phyloP scores from a whole-genome alignment of 1,139 yeast species.

The Saccharomyces uvarum region DNA sequence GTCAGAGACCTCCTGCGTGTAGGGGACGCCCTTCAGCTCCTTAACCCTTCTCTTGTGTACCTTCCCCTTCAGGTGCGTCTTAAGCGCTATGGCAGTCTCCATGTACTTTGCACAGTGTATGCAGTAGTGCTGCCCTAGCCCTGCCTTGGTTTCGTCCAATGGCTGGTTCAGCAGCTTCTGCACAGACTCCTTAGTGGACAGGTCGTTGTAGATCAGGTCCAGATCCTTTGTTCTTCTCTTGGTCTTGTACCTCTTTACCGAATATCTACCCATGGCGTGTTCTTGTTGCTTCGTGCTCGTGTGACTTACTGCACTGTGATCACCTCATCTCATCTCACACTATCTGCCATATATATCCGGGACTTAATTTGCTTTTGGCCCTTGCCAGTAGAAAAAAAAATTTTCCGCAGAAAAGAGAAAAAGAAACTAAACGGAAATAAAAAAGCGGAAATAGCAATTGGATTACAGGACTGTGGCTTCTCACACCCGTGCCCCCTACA shows the following conservation, averaged over 20 bases:
- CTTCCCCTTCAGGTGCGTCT: constrained; percentile 65
- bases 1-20: constrained; percentile 79
- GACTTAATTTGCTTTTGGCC: not conserved
- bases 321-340: not conserved
- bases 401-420: not conserved
- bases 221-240: constrained; percentile 79
- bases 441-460: not conserved
- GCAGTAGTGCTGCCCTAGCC: constrained; percentile 90
- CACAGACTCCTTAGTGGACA: constrained; percentile 57
- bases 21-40: constrained; percentile 69
- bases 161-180: constrained; percentile 67
- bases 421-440: not conserved
- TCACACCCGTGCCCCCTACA: not conserved
- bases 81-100: constrained; percentile 68
- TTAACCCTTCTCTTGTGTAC: constrained; percentile 81
- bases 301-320: not conserved
- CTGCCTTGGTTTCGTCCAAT: constrained; percentile 83
- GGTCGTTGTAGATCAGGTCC: constrained; percentile 74
- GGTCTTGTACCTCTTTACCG: constrained; percentile 69
- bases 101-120: constrained; percentile 89
- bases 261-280: constrained; percentile 69
- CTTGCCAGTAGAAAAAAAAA: not conserved
- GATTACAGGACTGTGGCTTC: not conserved
- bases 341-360: constrained; percentile 1
- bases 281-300: not conserved